Evolutionary conservation across 495 filamentous ascomycete genomes (phyloP).

Genomic region (Xylaria bambusicola): DNA sequence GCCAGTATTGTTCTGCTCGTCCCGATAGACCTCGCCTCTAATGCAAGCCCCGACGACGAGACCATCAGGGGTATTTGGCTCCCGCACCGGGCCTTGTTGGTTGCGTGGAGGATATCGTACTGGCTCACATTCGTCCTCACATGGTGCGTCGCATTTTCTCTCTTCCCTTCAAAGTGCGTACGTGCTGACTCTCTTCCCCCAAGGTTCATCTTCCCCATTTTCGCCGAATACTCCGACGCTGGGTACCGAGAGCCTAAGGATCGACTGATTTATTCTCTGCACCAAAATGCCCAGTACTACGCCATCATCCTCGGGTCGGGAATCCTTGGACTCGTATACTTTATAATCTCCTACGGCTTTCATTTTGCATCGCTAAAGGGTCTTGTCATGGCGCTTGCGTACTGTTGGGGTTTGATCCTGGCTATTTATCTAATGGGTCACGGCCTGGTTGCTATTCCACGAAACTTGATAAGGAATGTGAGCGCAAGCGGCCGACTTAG

Average conservation of each 20-base stretch:
- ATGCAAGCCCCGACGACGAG: slow-evolving; percentile 65
- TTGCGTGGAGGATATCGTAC: slow-evolving; percentile 91
- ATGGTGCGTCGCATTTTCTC: slow-evolving; percentile 56
- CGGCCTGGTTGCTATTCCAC: slow-evolving; percentile 87
- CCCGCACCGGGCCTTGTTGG: slow-evolving; percentile 68
- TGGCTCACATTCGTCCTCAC: slow-evolving; percentile 96
- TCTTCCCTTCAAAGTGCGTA: background rate
- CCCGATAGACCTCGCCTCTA: slow-evolving; percentile 93
- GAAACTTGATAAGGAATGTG: slow-evolving; percentile 74
- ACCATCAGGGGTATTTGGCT: slow-evolving; percentile 65
- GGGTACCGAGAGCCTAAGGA: slow-evolving; percentile 84
- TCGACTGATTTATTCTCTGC: slow-evolving; percentile 78
- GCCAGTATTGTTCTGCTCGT: slow-evolving; percentile 93
- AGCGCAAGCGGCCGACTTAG: slow-evolving; percentile 70
- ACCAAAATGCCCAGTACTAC: slow-evolving; percentile 85
- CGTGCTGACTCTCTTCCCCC: slow-evolving; percentile 14
- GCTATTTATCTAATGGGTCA: slow-evolving; percentile 98
- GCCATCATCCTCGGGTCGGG: slow-evolving; percentile 72
- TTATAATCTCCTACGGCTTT: slow-evolving; percentile 72
- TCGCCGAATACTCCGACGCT: slow-evolving; percentile 91
- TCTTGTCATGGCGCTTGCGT: slow-evolving; percentile 87
- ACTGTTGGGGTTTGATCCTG: slow-evolving; percentile 86
- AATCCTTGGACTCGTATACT: slow-evolving; percentile 74
- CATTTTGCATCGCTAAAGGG: slow-evolving; percentile 66
- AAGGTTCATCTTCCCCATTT: slow-evolving; percentile 88